These are phyloP conservation scores for Parachlorella kessleri DNA, from an alignment of 139 green algal genomes.

Conservation along the genomic window DNA sequence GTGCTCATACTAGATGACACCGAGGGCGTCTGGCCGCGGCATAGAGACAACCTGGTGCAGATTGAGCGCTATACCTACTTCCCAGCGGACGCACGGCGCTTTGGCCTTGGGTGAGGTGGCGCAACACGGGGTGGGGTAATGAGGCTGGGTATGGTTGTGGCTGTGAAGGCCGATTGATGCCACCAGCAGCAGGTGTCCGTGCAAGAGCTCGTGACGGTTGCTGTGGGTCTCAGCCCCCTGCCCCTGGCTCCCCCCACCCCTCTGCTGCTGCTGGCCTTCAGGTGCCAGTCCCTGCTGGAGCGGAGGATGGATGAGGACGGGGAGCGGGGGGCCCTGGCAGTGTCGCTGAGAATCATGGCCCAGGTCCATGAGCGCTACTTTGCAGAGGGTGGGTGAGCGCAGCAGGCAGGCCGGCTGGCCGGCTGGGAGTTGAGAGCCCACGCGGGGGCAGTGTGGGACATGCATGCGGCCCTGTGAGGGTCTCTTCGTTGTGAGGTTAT, in stretches of 20 bases:
- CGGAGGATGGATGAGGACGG: constrained; percentile 60
- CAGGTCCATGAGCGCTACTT: constrained; percentile 62
- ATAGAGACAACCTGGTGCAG: constrained; percentile 84
- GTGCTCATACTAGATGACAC: constrained; percentile 96
- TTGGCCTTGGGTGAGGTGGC: constrained; percentile 28
- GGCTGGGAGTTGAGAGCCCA: no score
- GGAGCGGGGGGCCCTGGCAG: constrained; percentile 50
- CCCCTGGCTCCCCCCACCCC: no score
- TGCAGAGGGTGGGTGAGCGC: background rate
- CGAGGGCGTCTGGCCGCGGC: constrained; percentile 83
- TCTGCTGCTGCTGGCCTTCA: constrained; percentile 35
- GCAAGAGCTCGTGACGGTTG: no score
- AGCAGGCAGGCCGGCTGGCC: background rate
- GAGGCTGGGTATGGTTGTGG: no score
- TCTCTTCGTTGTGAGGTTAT: no score
- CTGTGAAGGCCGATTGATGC: no score
- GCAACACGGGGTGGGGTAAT: no score
- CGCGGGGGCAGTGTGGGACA: no score
- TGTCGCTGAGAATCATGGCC: constrained; percentile 53
- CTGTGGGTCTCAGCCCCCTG: no score
- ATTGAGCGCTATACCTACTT: constrained; percentile 94
- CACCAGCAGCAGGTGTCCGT: no score
- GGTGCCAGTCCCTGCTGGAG: constrained; percentile 59
- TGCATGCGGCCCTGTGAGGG: no score
- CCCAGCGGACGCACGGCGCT: constrained; percentile 55